Evolutionary conservation across 768 basidiomycete species (phyloP).

Genomic region (Panaeolus papilionaceus): DNA sequence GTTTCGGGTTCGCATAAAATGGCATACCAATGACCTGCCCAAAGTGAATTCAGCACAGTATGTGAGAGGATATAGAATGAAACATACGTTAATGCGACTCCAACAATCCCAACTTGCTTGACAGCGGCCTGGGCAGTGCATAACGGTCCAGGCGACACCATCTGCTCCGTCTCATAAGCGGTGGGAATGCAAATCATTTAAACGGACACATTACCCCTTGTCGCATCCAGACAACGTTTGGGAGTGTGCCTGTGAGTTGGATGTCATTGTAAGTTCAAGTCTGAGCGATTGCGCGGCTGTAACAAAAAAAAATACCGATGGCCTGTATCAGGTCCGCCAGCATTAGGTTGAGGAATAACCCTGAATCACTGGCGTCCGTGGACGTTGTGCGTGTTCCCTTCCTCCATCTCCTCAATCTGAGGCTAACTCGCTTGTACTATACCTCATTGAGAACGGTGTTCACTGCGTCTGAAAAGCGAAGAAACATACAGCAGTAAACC

Average conservation of each 20-base stretch:
- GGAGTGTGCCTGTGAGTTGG: conserved; percentile 41
- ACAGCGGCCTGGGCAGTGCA: conserved; percentile 54
- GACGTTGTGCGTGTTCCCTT: conserved; percentile 16
- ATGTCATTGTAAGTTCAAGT: background rate
- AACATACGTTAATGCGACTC: conserved; percentile 48
- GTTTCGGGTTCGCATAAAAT: conserved; percentile 2
- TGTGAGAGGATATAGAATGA: conserved; percentile 20
- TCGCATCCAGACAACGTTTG: conserved; percentile 49
- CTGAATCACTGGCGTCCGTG: conserved; percentile 38
- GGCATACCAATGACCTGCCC: conserved; percentile 31
- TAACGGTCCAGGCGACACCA: conserved; percentile 40
- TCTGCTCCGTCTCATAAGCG: conserved; percentile 24
- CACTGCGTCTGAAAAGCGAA: background rate
- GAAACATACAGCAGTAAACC: conserved; percentile 31
- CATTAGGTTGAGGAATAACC: conserved; percentile 55
- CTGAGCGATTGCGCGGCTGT: background rate
- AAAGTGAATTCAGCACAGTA: background rate
- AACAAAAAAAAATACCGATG: conserved; percentile 31
- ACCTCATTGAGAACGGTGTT: background rate
- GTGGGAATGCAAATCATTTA: background rate
- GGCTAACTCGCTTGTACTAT: conserved; percentile 29
- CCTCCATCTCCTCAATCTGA: conserved; percentile 23
- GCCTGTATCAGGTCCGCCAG: conserved; percentile 55
- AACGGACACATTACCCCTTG: conserved; percentile 34
- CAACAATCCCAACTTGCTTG: conserved; percentile 57